Evolutionary conservation across 768 basidiomycete species (phyloP).

Genomic region (Strobilomyces confusus): DNA sequence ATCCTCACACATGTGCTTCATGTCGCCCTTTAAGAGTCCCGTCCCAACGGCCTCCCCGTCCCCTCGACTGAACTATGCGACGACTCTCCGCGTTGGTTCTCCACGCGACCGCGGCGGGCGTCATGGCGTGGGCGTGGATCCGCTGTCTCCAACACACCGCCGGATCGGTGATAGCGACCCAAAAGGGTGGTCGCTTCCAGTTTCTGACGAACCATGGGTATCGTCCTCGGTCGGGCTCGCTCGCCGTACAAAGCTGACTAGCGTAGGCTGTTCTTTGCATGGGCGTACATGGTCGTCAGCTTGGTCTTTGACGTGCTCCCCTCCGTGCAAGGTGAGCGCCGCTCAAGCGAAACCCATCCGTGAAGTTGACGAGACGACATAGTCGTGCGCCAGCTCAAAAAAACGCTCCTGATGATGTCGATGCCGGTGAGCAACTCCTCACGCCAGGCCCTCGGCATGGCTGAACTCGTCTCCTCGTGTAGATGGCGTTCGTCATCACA

Average conservation of each 20-base stretch:
- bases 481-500: conserved; percentile 47
- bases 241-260: not conserved
- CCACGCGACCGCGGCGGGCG: conserved; percentile 29
- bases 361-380: not conserved
- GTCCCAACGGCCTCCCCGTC: not conserved
- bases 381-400: conserved; percentile 43
- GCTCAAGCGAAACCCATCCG: not conserved
- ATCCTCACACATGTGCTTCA: not conserved
- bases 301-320: conserved; percentile 41
- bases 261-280: conserved; percentile 32
- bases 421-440: conserved; percentile 49
- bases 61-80: conserved; percentile 7
- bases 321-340: conserved; percentile 30
- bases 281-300: conserved; percentile 39
- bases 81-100: conserved; percentile 20
- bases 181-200: conserved; percentile 64
- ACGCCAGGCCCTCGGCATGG: not conserved
- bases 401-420: conserved; percentile 56
- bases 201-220: conserved; percentile 78
- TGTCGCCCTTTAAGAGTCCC: not conserved
- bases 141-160: conserved; percentile 3
- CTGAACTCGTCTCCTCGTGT: not conserved
- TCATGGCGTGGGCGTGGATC: conserved; percentile 38
- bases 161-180: conserved; percentile 33
- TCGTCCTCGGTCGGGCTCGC: not conserved